Base-by-base conservation (phyloP, 495 filamentous ascomycete genomes). In the Podospora pseudocomata region DNA sequence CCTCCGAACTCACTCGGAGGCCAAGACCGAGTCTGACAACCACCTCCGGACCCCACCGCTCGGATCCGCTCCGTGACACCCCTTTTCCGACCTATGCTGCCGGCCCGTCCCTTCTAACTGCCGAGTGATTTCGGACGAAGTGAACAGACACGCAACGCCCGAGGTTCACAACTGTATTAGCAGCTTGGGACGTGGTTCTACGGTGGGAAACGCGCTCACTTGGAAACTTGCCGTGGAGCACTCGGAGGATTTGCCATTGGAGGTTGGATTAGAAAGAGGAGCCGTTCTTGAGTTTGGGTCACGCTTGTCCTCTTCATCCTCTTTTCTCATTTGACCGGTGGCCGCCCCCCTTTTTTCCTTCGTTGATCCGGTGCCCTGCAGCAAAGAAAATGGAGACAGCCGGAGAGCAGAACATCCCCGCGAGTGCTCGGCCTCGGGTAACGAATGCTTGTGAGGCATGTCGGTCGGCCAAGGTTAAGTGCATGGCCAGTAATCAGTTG, bases 391-490 rank as follows among this genome's bases (percentile, higher is more conserved):
- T 60, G 26, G 23, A n/a, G 30, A 53, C 44, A 23, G 56, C 26
- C 3, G 4, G 56, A n/a, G 64, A 54, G 9, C 27, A 11, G 20
- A 53, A 18, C 54, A 32, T 5, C 60, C 28, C 62, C 7, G 67
- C 67, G 30, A 49, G 54, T 20, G 64, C 72, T 23, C 72, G 68
- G 16, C 65, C 73, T 16, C 70, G 81, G 64, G 75, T 81, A 63
- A 74, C 74, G 44, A 79, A 81, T 67, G 82, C 82, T 27, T 84
- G 82, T 44, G 82, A 83, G 68, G 80, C 82, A 0, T 84, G 82
- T 67, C 73, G 82, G 59, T 74, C 70, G 18, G 80, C 81, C 44
- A 84, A 84, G 70, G 70, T 82, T 3, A 82, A 78, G 62, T 84
- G 82, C 68, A 80, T 81, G 67, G 68, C 77, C 2, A 79, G 79